Evolutionary conservation across 768 basidiomycete genomes (phyloP).

Genomic region (Trametes cubensis): DNA sequence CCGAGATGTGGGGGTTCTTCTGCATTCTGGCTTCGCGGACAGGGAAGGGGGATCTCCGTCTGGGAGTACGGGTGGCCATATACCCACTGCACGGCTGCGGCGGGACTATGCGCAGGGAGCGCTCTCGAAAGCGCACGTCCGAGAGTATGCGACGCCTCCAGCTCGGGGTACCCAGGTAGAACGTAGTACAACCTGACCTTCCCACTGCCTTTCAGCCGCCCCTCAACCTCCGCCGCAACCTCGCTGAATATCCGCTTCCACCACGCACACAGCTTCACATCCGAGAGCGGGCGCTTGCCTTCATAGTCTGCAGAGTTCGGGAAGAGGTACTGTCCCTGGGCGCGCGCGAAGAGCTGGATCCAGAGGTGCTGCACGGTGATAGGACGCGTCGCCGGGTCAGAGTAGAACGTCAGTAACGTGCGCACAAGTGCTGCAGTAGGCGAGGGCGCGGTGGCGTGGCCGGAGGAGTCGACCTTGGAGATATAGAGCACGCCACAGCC

Average conservation of each 20-base stretch:
- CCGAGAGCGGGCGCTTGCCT: constrained; percentile 75
- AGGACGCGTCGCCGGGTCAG: constrained; percentile 64
- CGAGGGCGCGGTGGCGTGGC: constrained; percentile 63
- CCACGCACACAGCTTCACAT: constrained; percentile 85
- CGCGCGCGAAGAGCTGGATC: constrained; percentile 88
- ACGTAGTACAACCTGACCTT: constrained; percentile 55
- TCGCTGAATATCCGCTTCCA: constrained; percentile 79
- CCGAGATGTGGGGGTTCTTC: constrained; percentile 55
- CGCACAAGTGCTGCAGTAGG: constrained; percentile 73
- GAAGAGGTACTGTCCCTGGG: constrained; percentile 92
- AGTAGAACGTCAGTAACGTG: constrained; percentile 65
- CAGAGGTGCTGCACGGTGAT: constrained; percentile 59
- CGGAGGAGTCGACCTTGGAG: constrained; percentile 93
- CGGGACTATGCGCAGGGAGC: constrained; percentile 14
- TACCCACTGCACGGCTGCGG: constrained; percentile 48
- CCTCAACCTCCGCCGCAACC: constrained; percentile 49
- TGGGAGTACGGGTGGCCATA: constrained; percentile 81
- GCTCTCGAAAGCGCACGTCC: constrained; percentile 38
- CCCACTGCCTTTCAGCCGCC: constrained; percentile 33
- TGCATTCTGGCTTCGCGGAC: constrained; percentile 43
- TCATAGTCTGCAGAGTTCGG: constrained; percentile 76
- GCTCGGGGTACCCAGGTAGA: constrained; percentile 68
- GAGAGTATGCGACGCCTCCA: constrained; percentile 67
- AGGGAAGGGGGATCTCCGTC: constrained; percentile 44
- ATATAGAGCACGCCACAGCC: constrained; percentile 79